Evolutionary conservation across 495 filamentous ascomycete genomes (phyloP).

Genomic region (Xylaria curta): DNA sequence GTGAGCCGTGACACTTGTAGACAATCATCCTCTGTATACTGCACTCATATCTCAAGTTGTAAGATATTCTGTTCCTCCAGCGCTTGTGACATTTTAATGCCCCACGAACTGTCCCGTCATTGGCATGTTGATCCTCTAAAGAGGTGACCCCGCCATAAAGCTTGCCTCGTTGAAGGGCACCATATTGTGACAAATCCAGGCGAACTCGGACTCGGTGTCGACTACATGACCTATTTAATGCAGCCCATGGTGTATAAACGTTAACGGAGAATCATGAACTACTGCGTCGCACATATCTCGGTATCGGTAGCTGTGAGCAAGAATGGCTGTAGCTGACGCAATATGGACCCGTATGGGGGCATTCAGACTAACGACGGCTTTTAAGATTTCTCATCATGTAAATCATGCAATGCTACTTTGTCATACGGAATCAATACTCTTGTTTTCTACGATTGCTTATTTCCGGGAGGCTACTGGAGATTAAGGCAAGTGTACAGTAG

Average conservation of each 20-base stretch:
- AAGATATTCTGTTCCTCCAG: too few relatives aligned
- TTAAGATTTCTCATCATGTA: slow-evolving; percentile 1
- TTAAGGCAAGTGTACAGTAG: not conserved
- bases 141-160: not conserved
- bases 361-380: not conserved
- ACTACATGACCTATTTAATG: not conserved
- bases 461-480: not conserved
- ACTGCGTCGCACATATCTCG: not conserved
- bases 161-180: not conserved
- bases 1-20: too few relatives aligned
- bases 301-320: not conserved
- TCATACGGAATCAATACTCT: not conserved
- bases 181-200: not conserved
- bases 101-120: too few relatives aligned
- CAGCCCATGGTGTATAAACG: not conserved
- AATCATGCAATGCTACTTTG: slow-evolving; percentile 12
- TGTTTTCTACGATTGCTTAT: not conserved
- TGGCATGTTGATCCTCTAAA: too few relatives aligned
- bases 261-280: not conserved
- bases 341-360: not conserved
- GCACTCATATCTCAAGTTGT: too few relatives aligned
- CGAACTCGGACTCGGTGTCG: not conserved
- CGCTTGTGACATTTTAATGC: too few relatives aligned
- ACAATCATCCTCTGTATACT: too few relatives aligned
- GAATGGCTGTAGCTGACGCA: not conserved